phyloP scores from a whole-genome alignment of 768 basidiomycete genomes.

The Mycena metata region DNA sequence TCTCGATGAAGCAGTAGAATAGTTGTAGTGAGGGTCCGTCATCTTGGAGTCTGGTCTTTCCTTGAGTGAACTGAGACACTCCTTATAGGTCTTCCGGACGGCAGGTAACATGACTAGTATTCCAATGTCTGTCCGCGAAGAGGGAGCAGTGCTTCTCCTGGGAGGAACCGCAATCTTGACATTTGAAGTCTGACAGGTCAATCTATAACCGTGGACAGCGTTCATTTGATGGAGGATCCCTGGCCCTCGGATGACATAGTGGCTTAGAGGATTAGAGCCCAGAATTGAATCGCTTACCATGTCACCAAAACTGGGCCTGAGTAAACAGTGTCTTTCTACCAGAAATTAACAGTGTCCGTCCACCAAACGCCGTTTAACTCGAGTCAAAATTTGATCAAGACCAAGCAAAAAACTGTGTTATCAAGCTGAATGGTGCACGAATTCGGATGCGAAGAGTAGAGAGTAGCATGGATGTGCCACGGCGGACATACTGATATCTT shows the following conservation, averaged over 20 bases:
- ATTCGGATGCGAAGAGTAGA: not conserved
- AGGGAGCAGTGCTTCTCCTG: not conserved
- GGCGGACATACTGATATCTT: slow-evolving; percentile 22
- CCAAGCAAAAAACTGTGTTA: not conserved
- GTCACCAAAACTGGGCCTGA: not conserved
- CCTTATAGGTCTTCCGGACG: slow-evolving; percentile 6
- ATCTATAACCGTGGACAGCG: not conserved
- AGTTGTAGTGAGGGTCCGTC: slow-evolving; percentile 5
- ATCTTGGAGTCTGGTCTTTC: not conserved
- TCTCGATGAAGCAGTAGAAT: not conserved
- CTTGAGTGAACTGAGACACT: not conserved
- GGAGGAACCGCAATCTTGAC: slow-evolving; percentile 15
- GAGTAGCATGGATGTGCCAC: not conserved
- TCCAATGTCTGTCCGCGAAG: not conserved
- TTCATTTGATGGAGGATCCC: slow-evolving; percentile 1
- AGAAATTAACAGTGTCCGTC: too few species aligned
- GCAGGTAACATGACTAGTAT: slow-evolving; percentile 12
- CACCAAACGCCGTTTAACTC: too few species aligned
- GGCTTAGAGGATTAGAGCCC: not conserved
- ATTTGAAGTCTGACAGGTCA: slow-evolving; percentile 18
- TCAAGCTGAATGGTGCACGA: not conserved
- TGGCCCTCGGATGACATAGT: not conserved
- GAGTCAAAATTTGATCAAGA: not conserved
- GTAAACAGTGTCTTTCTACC: too few species aligned
- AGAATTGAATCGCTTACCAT: not conserved